phyloP scores from a whole-genome alignment of 345 rosid species.

The Acer campestre region DNA sequence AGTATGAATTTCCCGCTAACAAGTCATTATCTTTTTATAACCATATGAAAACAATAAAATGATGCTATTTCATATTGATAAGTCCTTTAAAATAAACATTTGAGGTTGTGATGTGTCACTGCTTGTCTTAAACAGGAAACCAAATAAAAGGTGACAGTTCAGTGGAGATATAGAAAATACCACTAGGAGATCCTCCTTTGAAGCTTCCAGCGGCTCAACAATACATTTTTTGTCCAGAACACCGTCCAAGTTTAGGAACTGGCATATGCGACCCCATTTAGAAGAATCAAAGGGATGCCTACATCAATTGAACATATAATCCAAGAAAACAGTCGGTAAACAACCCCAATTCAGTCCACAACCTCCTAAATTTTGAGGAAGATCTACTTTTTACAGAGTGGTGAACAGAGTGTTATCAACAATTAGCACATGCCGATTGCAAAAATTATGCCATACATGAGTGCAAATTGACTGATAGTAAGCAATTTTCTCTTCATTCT shows the following conservation, averaged over 20 bases:
- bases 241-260: conserved; percentile 55
- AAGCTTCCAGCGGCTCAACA: conserved; percentile 83
- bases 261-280: conserved; percentile 89
- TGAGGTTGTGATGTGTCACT: neutral
- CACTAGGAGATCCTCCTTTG: conserved; percentile 84
- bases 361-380: neutral
- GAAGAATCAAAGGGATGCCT: conserved; percentile 97
- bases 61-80: neutral
- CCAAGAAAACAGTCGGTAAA: neutral
- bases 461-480: neutral
- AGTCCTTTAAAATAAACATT: neutral
- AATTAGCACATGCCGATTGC: neutral
- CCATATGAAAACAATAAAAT: neutral
- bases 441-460: neutral
- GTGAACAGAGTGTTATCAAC: neutral
- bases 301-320: conserved; percentile 20
- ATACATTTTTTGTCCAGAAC: conserved; percentile 53
- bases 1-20: neutral
- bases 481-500: neutral
- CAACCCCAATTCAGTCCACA: conserved; percentile 8
- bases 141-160: neutral
- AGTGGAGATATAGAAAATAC: conserved; percentile 40
- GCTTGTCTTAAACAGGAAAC: neutral
- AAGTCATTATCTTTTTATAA: neutral
- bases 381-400: neutral